Conservation (phyloP, 176 grass and related monocot genomes). For the Paspalum notatum region DNA sequence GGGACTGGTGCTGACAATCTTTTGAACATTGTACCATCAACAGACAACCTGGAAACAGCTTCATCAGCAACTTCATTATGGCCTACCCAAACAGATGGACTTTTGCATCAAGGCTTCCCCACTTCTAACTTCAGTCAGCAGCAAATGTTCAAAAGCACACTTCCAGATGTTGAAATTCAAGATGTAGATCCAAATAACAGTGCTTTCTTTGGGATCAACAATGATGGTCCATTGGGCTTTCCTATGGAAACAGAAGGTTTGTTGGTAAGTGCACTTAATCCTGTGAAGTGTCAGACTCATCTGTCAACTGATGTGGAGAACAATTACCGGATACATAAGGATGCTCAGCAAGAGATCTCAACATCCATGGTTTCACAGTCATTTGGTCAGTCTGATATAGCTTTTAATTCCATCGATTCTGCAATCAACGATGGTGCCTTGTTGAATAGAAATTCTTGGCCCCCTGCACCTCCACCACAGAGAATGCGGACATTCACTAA, state of each 20-base stretch:
- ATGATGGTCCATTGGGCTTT: conserved; percentile 66
- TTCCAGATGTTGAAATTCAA: conserved; percentile 72
- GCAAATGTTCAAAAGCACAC: conserved; percentile 66
- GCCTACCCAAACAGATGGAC: conserved; percentile 71
- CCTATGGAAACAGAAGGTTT: conserved; percentile 72
- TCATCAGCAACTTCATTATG: conserved; percentile 94
- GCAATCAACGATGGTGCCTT: conserved; percentile 77
- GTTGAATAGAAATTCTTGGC: conserved; percentile 85
- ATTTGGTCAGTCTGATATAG: conserved; percentile 90
- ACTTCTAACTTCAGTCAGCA: conserved; percentile 68
- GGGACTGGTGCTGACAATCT: conserved; percentile 58
- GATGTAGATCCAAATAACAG: conserved; percentile 68
- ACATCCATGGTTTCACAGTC: conserved; percentile 99
- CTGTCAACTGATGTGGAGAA: conserved; percentile 67
- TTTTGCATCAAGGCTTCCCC: conserved; percentile 73
- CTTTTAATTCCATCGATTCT: conserved; percentile 97
- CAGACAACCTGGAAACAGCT: conserved; percentile 81
- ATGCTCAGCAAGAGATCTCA: conserved; percentile 88
- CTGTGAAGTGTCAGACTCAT: conserved; percentile 74
- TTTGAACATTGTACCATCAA: conserved; percentile 63
- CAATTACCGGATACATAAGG: conserved; percentile 70
- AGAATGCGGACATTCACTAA: conserved; percentile 96
- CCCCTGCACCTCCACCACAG: conserved; percentile 55
- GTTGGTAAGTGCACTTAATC: conserved; percentile 70
- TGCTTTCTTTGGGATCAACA: conserved; percentile 83